Percentiles rank a stretch among this genome's conserved stretches.
Evolutionary conservation across 192 early-diverging fungal genomes (phyloP).

Genomic region (Rhizoclosmatium sp.): DNA sequence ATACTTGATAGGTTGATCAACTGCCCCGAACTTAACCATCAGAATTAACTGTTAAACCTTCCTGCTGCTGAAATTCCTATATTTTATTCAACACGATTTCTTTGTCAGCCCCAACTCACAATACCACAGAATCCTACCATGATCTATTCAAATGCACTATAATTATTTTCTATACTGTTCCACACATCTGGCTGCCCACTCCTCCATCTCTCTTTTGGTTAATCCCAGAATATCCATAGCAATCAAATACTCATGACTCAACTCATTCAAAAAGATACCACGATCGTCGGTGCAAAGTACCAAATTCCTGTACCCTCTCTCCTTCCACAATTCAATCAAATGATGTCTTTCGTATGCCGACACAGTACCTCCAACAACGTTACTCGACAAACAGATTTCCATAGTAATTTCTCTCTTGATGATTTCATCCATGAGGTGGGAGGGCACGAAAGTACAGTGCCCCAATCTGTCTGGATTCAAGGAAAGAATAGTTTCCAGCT

Average conservation of each 20-base stretch:
- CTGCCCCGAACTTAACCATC: too few relatives aligned
- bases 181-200: constrained; percentile 13
- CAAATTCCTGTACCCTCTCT: constrained; percentile 9
- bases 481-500: constrained; percentile 23
- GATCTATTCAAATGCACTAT: too few relatives aligned
- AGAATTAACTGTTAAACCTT: too few relatives aligned
- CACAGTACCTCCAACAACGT: constrained; percentile 30
- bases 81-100: too few relatives aligned
- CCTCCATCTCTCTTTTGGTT: constrained; percentile 21
- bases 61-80: too few relatives aligned
- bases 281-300: constrained; percentile 29
- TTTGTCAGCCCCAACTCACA: too few relatives aligned
- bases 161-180: too few relatives aligned
- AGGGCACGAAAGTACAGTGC: constrained; percentile 34
- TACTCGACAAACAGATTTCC: constrained; percentile 34
- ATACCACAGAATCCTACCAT: too few relatives aligned
- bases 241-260: constrained; percentile 34
- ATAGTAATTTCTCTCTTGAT: constrained; percentile 7
- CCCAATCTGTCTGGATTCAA: constrained; percentile 30
- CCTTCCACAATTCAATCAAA: constrained; percentile 25
- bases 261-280: constrained; percentile 23
- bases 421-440: background rate
- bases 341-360: constrained; percentile 9
- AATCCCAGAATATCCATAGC: constrained; percentile 17
- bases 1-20: too few relatives aligned